Percentiles rank a stretch among this genome's conserved stretches.
Conservation (phyloP, 176 grass and related monocot species). For the Saccharum officinarum region DNA sequence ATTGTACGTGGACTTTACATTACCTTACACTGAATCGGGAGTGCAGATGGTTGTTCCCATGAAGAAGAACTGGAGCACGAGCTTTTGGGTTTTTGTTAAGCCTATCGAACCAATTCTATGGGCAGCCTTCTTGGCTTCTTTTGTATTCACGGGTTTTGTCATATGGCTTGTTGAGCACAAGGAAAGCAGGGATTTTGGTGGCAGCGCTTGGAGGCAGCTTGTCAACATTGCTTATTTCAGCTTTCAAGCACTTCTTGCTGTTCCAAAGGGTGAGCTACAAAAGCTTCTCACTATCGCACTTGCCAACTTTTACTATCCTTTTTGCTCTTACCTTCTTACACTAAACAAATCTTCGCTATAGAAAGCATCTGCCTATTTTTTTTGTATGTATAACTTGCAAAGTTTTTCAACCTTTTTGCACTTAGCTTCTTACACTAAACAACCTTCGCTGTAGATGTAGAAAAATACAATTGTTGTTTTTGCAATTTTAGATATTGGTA, state of each 20-base stretch:
- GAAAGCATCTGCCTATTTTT: no score
- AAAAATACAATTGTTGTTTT: neutral
- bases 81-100: neutral
- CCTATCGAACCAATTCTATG: neutral
- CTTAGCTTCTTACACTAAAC: no score
- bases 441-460: neutral
- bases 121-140: neutral
- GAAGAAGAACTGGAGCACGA: slow-evolving; percentile 22
- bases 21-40: slow-evolving; percentile 47
- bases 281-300: neutral
- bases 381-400: no score
- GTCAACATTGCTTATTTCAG: slow-evolving; percentile 1
- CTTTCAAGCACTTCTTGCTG: neutral
- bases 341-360: neutral
- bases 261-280: neutral
- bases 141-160: neutral
- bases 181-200: neutral
- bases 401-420: no score
- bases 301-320: neutral
- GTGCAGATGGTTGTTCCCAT: slow-evolving; percentile 47
- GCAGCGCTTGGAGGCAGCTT: neutral
- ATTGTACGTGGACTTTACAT: slow-evolving; percentile 50
- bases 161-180: slow-evolving; percentile 5
- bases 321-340: neutral
- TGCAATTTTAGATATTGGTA: neutral